These are phyloP conservation scores for Jaltomata sinuosa DNA, from an alignment of 257 asterid genomes.

Conservation along the genomic window DNA sequence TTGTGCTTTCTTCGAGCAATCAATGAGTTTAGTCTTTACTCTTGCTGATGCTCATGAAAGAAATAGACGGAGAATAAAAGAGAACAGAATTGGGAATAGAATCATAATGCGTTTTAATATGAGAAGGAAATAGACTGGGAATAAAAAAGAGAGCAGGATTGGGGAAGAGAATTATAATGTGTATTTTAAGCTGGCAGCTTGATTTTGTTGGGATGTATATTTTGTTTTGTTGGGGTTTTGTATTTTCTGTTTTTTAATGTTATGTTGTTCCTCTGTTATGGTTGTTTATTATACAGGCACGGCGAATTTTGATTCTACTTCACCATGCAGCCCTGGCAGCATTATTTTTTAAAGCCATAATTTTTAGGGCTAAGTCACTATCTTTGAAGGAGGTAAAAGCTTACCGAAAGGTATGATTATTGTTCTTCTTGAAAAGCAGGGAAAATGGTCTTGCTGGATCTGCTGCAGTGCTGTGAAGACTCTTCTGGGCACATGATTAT, in stretches of 20 bases:
- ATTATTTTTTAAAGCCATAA: background rate
- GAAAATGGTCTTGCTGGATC: background rate
- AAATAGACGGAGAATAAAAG: constrained; percentile 1
- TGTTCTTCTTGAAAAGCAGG: background rate
- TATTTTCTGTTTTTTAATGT: background rate
- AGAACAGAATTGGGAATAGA: constrained; percentile 1
- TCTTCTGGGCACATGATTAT: background rate
- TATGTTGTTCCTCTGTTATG: background rate
- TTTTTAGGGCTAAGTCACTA: background rate
- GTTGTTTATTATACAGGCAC: background rate
- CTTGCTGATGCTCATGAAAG: constrained; percentile 3
- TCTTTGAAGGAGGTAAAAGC: background rate
- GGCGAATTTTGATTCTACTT: constrained; percentile 16
- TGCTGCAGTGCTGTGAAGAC: background rate
- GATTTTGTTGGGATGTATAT: constrained; percentile 11
- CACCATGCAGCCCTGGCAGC: background rate
- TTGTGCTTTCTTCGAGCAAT: background rate
- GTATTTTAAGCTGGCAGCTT: constrained; percentile 10
- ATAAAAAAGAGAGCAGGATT: too few relatives aligned
- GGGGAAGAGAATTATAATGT: too few relatives aligned
- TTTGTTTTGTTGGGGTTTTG: constrained; percentile 13
- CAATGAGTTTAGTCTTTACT: constrained; percentile 15
- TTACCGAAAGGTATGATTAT: background rate
- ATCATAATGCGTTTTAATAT: too few relatives aligned
- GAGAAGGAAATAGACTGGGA: too few relatives aligned